These are phyloP conservation scores for Lepiota brunneoincarnata DNA, from an alignment of 768 basidiomycete species.

Conservation along the genomic window DNA sequence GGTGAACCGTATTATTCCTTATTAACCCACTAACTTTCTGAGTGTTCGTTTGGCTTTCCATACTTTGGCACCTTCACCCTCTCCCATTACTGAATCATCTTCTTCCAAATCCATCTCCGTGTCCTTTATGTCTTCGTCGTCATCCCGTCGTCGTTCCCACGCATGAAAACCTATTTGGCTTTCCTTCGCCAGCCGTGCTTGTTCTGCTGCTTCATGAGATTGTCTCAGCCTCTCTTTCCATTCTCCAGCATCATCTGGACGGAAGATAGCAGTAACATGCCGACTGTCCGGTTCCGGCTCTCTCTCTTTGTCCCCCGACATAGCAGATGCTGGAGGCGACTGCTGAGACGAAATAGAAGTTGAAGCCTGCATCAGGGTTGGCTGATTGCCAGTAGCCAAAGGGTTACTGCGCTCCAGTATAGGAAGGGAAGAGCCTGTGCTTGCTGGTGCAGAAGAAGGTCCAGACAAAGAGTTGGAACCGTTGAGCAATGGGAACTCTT, in stretches of 20 bases:
- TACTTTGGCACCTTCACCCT: slow-evolving; percentile 66
- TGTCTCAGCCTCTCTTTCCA: slow-evolving; percentile 81
- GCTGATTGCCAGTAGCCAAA: slow-evolving; percentile 30
- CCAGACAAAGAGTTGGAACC: slow-evolving; percentile 54
- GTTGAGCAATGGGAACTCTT: slow-evolving; percentile 68
- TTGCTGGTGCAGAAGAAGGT: slow-evolving; percentile 45
- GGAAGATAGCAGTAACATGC: slow-evolving; percentile 77
- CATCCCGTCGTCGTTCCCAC: slow-evolving; percentile 53
- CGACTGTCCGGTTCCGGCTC: slow-evolving; percentile 49
- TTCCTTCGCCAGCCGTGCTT: slow-evolving; percentile 41
- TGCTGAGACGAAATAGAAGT: slow-evolving; percentile 22
- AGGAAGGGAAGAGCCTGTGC: slow-evolving; percentile 37
- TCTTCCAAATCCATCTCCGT: slow-evolving; percentile 68
- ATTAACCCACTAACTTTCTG: slow-evolving; percentile 68
- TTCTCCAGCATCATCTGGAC: slow-evolving; percentile 80
- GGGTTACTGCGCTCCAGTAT: slow-evolving; percentile 52
- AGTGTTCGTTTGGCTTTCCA: slow-evolving; percentile 89
- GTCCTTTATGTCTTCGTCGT: slow-evolving; percentile 69
- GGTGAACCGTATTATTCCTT: slow-evolving; percentile 12
- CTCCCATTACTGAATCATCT: slow-evolving; percentile 64
- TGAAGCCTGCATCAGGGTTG: neutral
- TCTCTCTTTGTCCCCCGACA: slow-evolving; percentile 39
- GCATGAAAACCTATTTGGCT: slow-evolving; percentile 34
- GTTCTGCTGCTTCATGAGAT: slow-evolving; percentile 61
- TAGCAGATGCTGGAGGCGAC: slow-evolving; percentile 28